Base-by-base conservation (phyloP, 768 basidiomycete genomes). In the Sarcomyxa edulis region DNA sequence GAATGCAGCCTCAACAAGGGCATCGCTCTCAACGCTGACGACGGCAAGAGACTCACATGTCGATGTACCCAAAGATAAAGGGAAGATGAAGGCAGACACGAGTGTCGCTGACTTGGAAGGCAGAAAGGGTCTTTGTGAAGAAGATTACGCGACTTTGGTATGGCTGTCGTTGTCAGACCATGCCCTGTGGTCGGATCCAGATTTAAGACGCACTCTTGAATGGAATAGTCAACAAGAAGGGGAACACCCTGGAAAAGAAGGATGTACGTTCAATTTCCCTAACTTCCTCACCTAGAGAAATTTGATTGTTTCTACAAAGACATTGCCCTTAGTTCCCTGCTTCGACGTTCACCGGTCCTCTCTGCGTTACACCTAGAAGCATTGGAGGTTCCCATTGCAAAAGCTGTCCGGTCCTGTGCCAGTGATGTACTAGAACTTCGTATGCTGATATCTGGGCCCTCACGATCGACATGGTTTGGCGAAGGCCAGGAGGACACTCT, bases 91-190 rank as follows among this genome's bases (percentile, higher is more conserved):
- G 10, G 6, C n/a, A 25, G 21, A 24, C 37, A 5, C 2, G 6
- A 19, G 14, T 16, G 14, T 7, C 9, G 16, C 19, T 7, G 15
- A 18, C 23, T n/a, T 39, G 37, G 8, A 26, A 29, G 22, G 16
- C 19, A 10, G 5, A 6, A 15, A 25, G 12, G n/a, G 10, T 27
- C 16, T 23, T 31, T 37, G 50, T 3, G 57, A 67, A 12, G 65
- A 69, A 29, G 80, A 81, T 45, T 66, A 71, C 32, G 68, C 69
- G 3, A 54, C 56, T 7, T 61, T 86, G 23, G 46, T 81, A 15
- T 60, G 57, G 33, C 69, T 89, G 3, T 71, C 84, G 0, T 59
- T 91, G n/a, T 84, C 85, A 4, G 75, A 86, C 50, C 75, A 86
- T 55, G 66, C 71, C 6, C 53, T 88, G 7, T 90, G 84, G 85